Base-by-base conservation (phyloP, 2,329 filamentous ascomycete genomes). In the Niveomyces coronatus region DNA sequence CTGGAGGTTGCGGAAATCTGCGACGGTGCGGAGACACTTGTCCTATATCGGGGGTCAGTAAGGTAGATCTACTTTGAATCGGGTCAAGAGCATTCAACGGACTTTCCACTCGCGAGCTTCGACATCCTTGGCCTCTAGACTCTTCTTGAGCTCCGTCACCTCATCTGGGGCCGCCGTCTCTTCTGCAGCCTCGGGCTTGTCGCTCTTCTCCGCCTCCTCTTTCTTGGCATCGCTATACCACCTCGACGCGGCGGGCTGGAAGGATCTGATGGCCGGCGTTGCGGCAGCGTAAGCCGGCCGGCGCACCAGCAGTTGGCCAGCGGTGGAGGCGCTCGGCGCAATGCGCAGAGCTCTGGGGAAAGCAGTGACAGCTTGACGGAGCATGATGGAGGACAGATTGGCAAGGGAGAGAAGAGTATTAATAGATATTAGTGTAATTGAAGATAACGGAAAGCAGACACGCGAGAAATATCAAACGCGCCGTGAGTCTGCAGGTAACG, bases 1-100 rank as follows among this genome's bases (percentile, higher is more conserved):
- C 68, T 96, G 89, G 36, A 98, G 83, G 67, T 96, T 98, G 59
- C 86, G 86, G 76, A 93, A 96, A 54, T 98, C 91, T 64, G 91
- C 91, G 47, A 96, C 79, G 39, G 84, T 83, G 58, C 91, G 89
- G 46, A 95, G 76, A 64, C 87, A 93, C 69, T 87, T 91, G 66
- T 96, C 91, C 91, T 96, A 43, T 33, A 28, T 16, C 13, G n/a
- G n/a, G 20, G 17, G 18, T 22, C 28, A 32, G 32, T 34, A 31
- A n/a, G 18, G 7, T 15, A 15, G 16, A n/a, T 22, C 3, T 11
- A 13, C 6, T 13, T 24, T 23, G 13, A 14, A 19, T 26, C 10
- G 22, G 13, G 32, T 7, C 26, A 29, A 24, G 23, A 15, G 31
- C 24, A 34, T 28, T 37, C 19, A 17, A 57, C 70, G 32, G 51